phyloP scores from a whole-genome alignment of 352 stramenopile genomes.

The Globisporangium uncinulatum region DNA sequence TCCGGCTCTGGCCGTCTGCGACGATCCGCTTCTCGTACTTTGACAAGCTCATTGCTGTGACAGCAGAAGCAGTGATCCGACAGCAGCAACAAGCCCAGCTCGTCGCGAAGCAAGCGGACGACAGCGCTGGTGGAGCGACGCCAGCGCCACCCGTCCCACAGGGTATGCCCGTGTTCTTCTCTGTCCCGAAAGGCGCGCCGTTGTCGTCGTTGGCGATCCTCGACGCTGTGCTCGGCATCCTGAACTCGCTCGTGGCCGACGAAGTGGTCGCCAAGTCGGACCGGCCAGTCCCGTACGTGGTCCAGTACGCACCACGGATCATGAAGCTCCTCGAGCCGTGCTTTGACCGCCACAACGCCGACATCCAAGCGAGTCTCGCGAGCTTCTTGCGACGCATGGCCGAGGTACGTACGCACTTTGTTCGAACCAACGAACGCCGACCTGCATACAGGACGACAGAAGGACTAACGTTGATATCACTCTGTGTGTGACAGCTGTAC shows the following conservation, averaged over 20 bases:
- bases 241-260: conserved; percentile 77
- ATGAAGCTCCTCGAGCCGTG: conserved; percentile 89
- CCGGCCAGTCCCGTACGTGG: conserved; percentile 72
- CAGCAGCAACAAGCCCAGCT: conserved; percentile 52
- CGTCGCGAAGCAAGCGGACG: conserved; percentile 10
- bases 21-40: conserved; percentile 89
- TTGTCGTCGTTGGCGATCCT: conserved; percentile 84
- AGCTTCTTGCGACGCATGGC: conserved; percentile 68
- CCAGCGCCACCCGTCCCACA: conserved; percentile 25
- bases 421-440: not conserved
- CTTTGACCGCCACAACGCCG: conserved; percentile 78
- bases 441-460: too few relatives aligned
- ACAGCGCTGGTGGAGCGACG: not conserved
- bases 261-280: conserved; percentile 72
- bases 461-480: not conserved
- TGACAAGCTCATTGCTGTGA: conserved; percentile 89
- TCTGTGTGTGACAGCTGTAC: conserved; percentile 49
- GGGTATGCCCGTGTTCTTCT: conserved; percentile 78
- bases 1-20: conserved; percentile 80
- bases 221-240: conserved; percentile 79
- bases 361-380: conserved; percentile 69
- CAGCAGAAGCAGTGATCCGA: conserved; percentile 75
- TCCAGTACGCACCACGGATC: conserved; percentile 84
- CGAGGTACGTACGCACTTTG: conserved; percentile 33
- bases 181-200: conserved; percentile 73